Evolutionary conservation across 306 rosid species (phyloP), one percentile per base, ranked within the genome.

Genomic region (Quercus ilex): DNA sequence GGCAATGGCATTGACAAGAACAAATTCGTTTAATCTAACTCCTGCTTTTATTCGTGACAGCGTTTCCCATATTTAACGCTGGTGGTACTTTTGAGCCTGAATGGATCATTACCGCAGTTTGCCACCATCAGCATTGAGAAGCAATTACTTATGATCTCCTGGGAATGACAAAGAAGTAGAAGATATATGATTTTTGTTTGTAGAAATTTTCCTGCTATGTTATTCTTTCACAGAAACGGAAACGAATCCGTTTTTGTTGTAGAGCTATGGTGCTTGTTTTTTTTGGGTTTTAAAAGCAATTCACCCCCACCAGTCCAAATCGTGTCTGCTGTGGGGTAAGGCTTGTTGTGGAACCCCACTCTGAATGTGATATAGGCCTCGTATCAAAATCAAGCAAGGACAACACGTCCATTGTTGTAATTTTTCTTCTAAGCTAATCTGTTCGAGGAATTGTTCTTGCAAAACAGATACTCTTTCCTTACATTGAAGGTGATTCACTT

Each of bases 161-260:
- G 80, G 85, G 83, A 30, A 53, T 18, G 81, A 78, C 87, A 69
- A 71, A 72, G 71, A 78, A 79, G 76, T 80, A 49, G 80, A 74
- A 78, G 81, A 85, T 74, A 83, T 65, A 69, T 41, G 65, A 67
- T 63, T 69, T 9, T 77, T 81, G 68, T 81, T 78, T 83, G 63
- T 57, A 13, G 21, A 23, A 78, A 71, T 80, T 78, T 67, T 85
- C 77, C 31, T 78, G 88, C 87, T 41, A 15, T 83, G 78, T 65
- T 77, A 77, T 83, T 85, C 83, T 81, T 83, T 87, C 17, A 84
- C 82, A 73, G 77, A 84, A 83, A 76, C 75, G 83, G 74, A 57
- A 53, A 41, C 46, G 12, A 41, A 68, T 81, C 85, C 78, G 74
- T 84, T 79, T 79, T 53, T 81, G 85, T 79, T 86, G 92, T 85